Evolutionary conservation across 1,139 yeast species (phyloP).

Genomic region (Geotrichum aggregatum): DNA sequence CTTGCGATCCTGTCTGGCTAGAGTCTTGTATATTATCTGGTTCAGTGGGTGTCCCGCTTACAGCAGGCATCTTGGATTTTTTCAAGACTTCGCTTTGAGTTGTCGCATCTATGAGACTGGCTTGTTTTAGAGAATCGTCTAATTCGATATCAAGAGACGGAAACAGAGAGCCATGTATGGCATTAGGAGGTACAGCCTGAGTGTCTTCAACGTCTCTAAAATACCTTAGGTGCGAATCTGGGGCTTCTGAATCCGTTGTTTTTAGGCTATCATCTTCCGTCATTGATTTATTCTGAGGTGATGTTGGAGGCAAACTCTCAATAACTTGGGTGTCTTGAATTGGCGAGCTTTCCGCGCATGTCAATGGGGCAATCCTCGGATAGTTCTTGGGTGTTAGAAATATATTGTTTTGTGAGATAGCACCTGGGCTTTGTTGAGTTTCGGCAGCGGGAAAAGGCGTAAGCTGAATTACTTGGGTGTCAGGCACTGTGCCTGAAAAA

Average conservation of each 20-base stretch:
- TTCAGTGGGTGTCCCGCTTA: not conserved
- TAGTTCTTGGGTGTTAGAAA: constrained; percentile 10
- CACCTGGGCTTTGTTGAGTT: not conserved
- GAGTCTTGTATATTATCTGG: not conserved
- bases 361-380: not conserved
- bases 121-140: not conserved
- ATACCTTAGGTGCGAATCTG: constrained; percentile 6
- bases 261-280: not conserved
- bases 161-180: not conserved
- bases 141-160: not conserved
- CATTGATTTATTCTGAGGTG: not conserved
- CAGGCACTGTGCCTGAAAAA: not conserved
- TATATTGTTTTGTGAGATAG: not conserved
- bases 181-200: not conserved
- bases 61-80: not conserved
- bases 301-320: not conserved
- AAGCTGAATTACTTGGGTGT: not conserved
- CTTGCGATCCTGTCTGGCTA: not conserved
- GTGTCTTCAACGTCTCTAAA: constrained; percentile 13
- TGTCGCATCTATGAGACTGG: no score
- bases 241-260: constrained; percentile 3
- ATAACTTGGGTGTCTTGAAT: constrained; percentile 6
- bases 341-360: constrained; percentile 1
- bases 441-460: not conserved
- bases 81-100: not conserved